A percentile compares a stretch with the other conserved stretches of the same genome.
Evolutionary conservation across 208 protist species (phyloP).

Genomic region (Leishmania lainsoni): DNA sequence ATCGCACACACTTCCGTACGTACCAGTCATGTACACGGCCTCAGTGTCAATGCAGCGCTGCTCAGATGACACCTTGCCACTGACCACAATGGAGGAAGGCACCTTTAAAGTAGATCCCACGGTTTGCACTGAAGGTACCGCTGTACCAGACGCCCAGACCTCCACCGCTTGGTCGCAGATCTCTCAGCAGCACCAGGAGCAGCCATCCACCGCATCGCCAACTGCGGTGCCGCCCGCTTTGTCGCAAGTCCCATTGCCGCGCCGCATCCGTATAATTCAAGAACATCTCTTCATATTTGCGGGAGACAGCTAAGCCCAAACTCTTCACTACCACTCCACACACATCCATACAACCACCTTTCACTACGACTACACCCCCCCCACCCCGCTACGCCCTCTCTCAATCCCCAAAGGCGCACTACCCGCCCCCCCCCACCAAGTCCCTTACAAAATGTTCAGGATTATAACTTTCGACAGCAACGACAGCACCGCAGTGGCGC

Average conservation of each 20-base stretch:
- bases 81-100: not conserved
- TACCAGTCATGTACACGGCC: conserved; percentile 12
- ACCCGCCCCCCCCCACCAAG: not conserved
- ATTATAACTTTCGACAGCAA: not conserved
- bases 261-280: not conserved
- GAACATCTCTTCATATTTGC: not conserved
- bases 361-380: not conserved
- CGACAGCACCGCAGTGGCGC: not conserved
- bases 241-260: not conserved
- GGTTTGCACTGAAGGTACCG: not conserved
- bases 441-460: no score
- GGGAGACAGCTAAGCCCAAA: not conserved
- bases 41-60: conserved; percentile 4
- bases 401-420: not conserved
- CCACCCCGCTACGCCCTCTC: not conserved
- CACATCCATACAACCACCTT: not conserved
- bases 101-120: not conserved
- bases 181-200: not conserved
- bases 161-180: not conserved
- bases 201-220: not conserved
- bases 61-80: conserved; percentile 8
- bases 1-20: not conserved
- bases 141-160: not conserved
- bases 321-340: not conserved
- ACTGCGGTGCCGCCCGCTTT: not conserved